phyloP scores from a whole-genome alignment of 345 rosid genomes.

The Excoecaria cochinchinensis region DNA sequence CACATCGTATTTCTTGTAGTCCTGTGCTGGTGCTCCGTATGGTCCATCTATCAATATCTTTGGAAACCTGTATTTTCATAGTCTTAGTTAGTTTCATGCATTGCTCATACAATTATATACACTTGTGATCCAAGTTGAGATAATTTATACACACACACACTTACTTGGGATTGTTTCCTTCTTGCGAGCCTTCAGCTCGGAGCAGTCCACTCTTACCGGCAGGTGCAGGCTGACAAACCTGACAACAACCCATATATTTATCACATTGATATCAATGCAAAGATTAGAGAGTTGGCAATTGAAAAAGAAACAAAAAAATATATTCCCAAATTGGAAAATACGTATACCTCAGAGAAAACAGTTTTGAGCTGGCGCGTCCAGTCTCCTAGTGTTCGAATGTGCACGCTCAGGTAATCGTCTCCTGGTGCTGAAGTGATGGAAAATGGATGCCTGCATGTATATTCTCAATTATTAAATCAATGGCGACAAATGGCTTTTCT shows the following conservation, averaged over 20 bases:
- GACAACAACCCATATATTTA: not conserved
- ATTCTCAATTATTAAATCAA: not conserved
- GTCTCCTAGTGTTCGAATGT: slow-evolving; percentile 80
- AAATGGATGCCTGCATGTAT: slow-evolving; percentile 67
- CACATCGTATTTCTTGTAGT: slow-evolving; percentile 85
- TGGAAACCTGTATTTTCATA: slow-evolving; percentile 45
- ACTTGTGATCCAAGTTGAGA: too few species aligned
- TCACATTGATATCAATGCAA: too few species aligned
- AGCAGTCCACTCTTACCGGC: slow-evolving; percentile 66
- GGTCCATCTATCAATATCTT: slow-evolving; percentile 83
- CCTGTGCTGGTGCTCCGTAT: slow-evolving; percentile 92
- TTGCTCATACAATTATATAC: too few species aligned
- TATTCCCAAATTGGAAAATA: too few species aligned
- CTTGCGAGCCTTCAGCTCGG: slow-evolving; percentile 45
- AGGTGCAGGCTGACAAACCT: slow-evolving; percentile 59
- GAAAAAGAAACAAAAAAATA: not conserved
- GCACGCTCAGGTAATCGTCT: slow-evolving; percentile 81
- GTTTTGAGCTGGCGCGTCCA: slow-evolving; percentile 79
- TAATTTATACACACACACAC: too few species aligned
- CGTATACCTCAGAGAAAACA: slow-evolving; percentile 68
- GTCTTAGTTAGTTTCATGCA: not conserved
- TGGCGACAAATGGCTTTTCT: not conserved
- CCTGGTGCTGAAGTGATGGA: slow-evolving; percentile 94
- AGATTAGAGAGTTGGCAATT: not conserved
- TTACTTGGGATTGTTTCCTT: slow-evolving; percentile 40